These are phyloP conservation scores for Tetradesmus lagerheimii DNA, from an alignment of 139 green algal species.

Conservation along the genomic window DNA sequence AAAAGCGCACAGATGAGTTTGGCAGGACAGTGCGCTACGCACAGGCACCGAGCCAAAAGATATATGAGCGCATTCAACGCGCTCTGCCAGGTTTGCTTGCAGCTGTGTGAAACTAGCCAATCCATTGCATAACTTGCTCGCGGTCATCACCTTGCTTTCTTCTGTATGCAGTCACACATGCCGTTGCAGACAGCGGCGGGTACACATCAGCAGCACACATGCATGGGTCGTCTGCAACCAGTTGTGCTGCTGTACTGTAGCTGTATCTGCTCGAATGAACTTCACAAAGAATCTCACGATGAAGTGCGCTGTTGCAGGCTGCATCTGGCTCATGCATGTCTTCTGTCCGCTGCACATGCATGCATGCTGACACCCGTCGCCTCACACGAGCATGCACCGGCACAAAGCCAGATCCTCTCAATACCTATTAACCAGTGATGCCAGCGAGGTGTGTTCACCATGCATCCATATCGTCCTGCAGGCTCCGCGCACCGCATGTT, in stretches of 20 bases:
- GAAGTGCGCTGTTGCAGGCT: too few species aligned
- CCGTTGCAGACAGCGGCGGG: not conserved
- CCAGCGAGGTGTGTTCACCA: too few species aligned
- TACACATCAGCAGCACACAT: not conserved
- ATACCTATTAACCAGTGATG: too few species aligned
- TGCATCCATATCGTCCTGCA: conserved; percentile 27
- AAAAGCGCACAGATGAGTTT: conserved; percentile 22
- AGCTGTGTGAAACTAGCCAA: not conserved
- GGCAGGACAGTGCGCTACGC: conserved; percentile 28
- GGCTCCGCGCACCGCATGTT: conserved; percentile 69
- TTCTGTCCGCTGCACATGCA: too few species aligned
- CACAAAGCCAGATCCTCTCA: too few species aligned
- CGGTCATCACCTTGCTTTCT: not conserved
- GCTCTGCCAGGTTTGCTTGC: conserved; percentile 40
- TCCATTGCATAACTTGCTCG: too few species aligned
- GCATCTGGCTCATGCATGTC: too few species aligned
- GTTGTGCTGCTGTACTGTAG: too few species aligned
- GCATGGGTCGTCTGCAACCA: not conserved
- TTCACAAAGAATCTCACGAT: not conserved
- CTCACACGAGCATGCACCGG: too few species aligned
- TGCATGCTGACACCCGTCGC: too few species aligned
- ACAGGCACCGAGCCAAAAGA: not conserved
- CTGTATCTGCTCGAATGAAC: too few species aligned
- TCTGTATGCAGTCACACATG: not conserved
- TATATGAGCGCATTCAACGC: conserved; percentile 28